These are phyloP conservation scores for Eutrema heterophyllum DNA, from an alignment of 345 rosid genomes.

Conservation along the genomic window DNA sequence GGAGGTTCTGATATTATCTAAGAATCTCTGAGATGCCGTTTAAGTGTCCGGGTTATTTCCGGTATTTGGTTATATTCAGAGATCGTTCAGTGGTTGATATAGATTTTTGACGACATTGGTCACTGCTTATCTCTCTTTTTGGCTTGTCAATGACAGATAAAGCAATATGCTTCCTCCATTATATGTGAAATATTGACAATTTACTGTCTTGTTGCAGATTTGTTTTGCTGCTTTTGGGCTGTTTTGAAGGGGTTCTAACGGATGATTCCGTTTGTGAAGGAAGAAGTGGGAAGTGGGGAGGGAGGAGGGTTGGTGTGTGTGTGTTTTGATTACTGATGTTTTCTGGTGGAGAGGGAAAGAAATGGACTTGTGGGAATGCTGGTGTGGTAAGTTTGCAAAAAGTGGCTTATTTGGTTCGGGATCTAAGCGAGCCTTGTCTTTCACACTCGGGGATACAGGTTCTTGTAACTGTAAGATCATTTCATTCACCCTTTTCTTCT, in stretches of 20 bases:
- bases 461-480: conserved; percentile 47
- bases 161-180: not conserved
- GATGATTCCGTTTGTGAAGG: conserved; percentile 22
- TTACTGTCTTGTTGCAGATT: not conserved
- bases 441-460: conserved; percentile 60
- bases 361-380: conserved; percentile 61
- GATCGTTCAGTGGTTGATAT: not conserved
- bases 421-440: conserved; percentile 72
- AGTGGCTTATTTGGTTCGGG: conserved; percentile 63
- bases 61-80: not conserved
- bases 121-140: not conserved
- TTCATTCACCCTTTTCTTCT: not conserved
- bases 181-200: not conserved
- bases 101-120: not conserved
- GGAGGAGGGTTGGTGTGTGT: conserved; percentile 2
- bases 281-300: conserved; percentile 15
- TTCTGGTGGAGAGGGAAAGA: conserved; percentile 44
- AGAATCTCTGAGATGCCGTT: not conserved
- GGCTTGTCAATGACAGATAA: not conserved
- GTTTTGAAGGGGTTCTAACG: conserved; percentile 15
- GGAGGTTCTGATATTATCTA: not conserved
- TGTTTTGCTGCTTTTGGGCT: conserved; percentile 10
- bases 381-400: conserved; percentile 51
- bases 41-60: not conserved
- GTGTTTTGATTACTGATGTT: conserved; percentile 40